phyloP scores from a whole-genome alignment of 106 monocot species.

The Apostasia shenzhenica region DNA sequence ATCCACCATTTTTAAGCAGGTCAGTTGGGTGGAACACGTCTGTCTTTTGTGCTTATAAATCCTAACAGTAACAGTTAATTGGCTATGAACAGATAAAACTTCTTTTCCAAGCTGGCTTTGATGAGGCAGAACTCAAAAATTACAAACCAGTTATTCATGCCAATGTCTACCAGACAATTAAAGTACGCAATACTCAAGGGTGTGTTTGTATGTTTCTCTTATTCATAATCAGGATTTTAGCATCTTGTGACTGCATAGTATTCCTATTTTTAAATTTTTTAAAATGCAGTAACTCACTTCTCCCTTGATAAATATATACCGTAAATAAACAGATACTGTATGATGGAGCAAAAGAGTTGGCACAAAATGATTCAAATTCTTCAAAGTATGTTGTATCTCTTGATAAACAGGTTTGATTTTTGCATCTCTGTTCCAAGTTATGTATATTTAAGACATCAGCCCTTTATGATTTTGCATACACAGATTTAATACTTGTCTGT shows the following conservation, averaged over 20 bases:
- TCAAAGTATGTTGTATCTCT: constrained; percentile 69
- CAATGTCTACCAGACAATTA: constrained; percentile 98
- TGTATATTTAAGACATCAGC: neutral
- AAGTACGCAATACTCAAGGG: constrained; percentile 88
- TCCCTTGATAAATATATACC: constrained; percentile 7
- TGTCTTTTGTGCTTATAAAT: neutral
- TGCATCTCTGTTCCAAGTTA: constrained; percentile 2
- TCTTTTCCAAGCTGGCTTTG: constrained; percentile 94
- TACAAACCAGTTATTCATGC: constrained; percentile 89
- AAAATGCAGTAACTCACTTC: neutral
- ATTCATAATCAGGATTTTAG: constrained; percentile 13
- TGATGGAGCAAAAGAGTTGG: constrained; percentile 88
- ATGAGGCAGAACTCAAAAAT: constrained; percentile 85
- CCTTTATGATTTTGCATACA: constrained; percentile 4
- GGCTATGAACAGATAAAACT: constrained; percentile 71
- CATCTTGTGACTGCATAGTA: neutral
- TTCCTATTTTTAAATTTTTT: constrained; percentile 1
- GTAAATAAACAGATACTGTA: constrained; percentile 60
- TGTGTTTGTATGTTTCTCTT: constrained; percentile 75
- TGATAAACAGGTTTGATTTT: constrained; percentile 82
- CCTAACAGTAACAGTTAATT: neutral
- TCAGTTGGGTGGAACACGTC: constrained; percentile 12
- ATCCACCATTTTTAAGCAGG: constrained; percentile 99
- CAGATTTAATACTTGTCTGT: no score
- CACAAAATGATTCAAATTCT: constrained; percentile 54